Conservation (phyloP, 768 basidiomycete genomes). For the Tricholoma saponaceum region DNA sequence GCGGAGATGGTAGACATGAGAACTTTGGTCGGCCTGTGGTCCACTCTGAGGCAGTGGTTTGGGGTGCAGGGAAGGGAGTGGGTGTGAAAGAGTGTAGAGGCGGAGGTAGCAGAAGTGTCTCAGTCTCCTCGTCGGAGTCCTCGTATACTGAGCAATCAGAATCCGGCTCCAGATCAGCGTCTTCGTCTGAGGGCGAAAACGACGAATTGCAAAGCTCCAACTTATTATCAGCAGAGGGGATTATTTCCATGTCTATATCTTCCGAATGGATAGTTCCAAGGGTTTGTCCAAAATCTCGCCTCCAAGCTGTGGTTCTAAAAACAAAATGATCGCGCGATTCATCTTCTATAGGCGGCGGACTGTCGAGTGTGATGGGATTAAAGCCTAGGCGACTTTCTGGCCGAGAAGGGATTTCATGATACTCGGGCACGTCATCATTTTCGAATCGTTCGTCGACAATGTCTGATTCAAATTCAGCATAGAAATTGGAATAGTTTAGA, state of each 20-base stretch:
- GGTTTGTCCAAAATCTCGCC: slow-evolving; percentile 7
- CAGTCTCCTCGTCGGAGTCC: slow-evolving; percentile 17
- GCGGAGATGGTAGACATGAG: slow-evolving; percentile 34
- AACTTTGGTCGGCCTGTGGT: slow-evolving; percentile 24
- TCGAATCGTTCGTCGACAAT: slow-evolving; percentile 17
- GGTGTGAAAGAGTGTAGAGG: slow-evolving; percentile 13
- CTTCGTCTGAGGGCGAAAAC: slow-evolving; percentile 11
- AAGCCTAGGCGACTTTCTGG: slow-evolving; percentile 49
- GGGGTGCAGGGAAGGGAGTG: slow-evolving; percentile 8
- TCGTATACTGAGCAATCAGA: slow-evolving; percentile 21
- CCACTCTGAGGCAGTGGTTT: slow-evolving; percentile 17
- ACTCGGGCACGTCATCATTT: slow-evolving; percentile 3
- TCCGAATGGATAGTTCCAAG: background rate
- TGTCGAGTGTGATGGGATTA: slow-evolving; percentile 18
- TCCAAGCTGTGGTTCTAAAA: slow-evolving; percentile 8
- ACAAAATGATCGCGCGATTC: slow-evolving; percentile 2
- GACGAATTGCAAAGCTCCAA: slow-evolving; percentile 1
- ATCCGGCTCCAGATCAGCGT: slow-evolving; percentile 17
- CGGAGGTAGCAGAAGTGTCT: slow-evolving; percentile 8
- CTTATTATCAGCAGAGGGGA: slow-evolving; percentile 6
- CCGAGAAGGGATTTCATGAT: slow-evolving; percentile 34
- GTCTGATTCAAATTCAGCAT: slow-evolving; percentile 15
- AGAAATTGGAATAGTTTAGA: background rate
- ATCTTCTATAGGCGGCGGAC: slow-evolving; percentile 5
- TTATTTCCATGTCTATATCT: slow-evolving; percentile 18